Evolutionary conservation across 2,329 filamentous ascomycete species (phyloP).

Genomic region (Paraphaeosphaeria minitans): DNA sequence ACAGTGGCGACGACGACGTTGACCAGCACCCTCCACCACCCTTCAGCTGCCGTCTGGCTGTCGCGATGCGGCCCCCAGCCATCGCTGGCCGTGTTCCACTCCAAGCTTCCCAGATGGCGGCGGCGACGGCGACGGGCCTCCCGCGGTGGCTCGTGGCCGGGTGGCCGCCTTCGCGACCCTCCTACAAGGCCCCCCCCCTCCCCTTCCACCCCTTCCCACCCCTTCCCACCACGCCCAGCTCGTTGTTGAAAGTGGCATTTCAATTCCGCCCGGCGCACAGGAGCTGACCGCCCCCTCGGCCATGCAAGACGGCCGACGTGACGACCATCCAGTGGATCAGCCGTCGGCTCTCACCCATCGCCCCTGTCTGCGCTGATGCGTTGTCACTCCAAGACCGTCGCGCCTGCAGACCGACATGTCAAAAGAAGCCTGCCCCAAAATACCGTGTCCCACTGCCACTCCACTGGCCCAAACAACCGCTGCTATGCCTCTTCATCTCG

Average conservation of each 20-base stretch:
- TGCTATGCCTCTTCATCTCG: constrained; percentile 37
- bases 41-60: background rate
- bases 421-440: constrained; percentile 33
- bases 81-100: constrained; percentile 19
- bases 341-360: constrained; percentile 7
- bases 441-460: constrained; percentile 29
- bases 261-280: constrained; percentile 6
- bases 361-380: constrained; percentile 31
- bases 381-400: constrained; percentile 35
- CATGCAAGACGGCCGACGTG: constrained; percentile 24
- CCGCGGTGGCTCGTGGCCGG: constrained; percentile 18
- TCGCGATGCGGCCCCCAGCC: background rate
- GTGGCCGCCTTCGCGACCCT: constrained; percentile 30
- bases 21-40: background rate
- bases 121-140: constrained; percentile 20
- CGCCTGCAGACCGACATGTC: constrained; percentile 28
- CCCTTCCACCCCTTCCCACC: constrained; percentile 11
- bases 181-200: constrained; percentile 1
- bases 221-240: background rate
- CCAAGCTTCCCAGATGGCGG: constrained; percentile 14
- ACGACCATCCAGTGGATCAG: constrained; percentile 27
- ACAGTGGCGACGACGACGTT: background rate
- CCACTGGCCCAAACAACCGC: constrained; percentile 25
- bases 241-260: background rate
- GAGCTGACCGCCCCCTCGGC: constrained; percentile 22